Evolutionary conservation across 768 basidiomycete genomes (phyloP).

Genomic region (Suillus subluteus): DNA sequence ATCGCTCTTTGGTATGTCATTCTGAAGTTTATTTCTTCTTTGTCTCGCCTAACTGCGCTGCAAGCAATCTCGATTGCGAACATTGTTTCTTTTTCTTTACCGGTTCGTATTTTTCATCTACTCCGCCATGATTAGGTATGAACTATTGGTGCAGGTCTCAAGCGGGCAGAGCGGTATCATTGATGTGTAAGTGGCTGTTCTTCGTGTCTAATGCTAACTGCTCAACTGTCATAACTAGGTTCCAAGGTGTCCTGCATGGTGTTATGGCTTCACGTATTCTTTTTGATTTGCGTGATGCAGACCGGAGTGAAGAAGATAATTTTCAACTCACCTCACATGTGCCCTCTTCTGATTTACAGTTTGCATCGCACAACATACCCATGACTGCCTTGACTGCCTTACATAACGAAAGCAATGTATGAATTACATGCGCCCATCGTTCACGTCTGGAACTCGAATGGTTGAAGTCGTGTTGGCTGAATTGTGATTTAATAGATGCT

Average conservation of each 20-base stretch:
- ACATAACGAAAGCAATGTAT: background rate
- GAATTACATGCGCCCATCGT: background rate
- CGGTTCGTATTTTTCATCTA: slow-evolving; percentile 7
- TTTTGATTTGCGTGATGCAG: slow-evolving; percentile 14
- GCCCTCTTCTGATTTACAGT: slow-evolving; percentile 7
- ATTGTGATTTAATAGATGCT: too few relatives aligned
- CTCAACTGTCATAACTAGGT: slow-evolving; percentile 2
- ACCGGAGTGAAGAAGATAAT: background rate
- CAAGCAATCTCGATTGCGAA: slow-evolving; percentile 14
- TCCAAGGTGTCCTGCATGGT: slow-evolving; percentile 18
- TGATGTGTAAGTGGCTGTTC: slow-evolving; percentile 12
- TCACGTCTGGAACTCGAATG: background rate
- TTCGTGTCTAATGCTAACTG: background rate
- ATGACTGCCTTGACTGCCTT: slow-evolving; percentile 8
- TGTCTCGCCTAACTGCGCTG: background rate
- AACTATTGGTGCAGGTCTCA: slow-evolving; percentile 3
- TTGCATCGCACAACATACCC: slow-evolving; percentile 1
- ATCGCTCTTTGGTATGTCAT: slow-evolving; percentile 12
- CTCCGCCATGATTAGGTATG: background rate
- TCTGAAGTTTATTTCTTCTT: background rate
- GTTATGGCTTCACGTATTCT: slow-evolving; percentile 20
- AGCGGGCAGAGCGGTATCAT: slow-evolving; percentile 15
- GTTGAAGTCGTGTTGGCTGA: background rate
- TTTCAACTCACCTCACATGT: background rate
- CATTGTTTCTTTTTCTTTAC: slow-evolving; percentile 15